Evolutionary conservation across 148 eudicot species (phyloP).

Genomic region (Gaultheria prostrata): DNA sequence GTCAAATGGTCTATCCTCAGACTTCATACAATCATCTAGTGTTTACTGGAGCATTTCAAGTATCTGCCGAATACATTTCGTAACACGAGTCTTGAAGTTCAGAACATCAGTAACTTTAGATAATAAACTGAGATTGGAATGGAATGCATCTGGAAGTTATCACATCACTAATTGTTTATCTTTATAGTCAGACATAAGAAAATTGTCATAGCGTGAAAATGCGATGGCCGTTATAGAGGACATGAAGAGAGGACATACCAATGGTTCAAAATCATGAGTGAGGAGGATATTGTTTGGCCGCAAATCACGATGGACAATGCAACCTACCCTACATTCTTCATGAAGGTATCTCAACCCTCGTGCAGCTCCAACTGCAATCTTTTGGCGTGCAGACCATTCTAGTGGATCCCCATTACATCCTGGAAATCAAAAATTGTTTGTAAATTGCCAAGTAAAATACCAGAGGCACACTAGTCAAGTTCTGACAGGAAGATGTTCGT

Average conservation of each 20-base stretch:
- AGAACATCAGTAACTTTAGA: not conserved
- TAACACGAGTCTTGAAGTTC: not conserved
- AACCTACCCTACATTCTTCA: constrained; percentile 91
- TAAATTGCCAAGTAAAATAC: constrained; percentile 8
- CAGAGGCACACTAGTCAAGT: not conserved
- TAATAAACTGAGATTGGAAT: not conserved
- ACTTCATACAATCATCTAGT: not conserved
- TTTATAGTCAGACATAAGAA: not conserved
- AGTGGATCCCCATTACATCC: constrained; percentile 45
- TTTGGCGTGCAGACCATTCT: constrained; percentile 70
- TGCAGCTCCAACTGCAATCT: constrained; percentile 87
- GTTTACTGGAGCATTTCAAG: not conserved
- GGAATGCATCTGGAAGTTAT: not conserved
- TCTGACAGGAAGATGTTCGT: constrained; percentile 4
- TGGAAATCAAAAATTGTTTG: constrained; percentile 19
- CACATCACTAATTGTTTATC: not conserved
- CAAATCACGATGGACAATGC: constrained; percentile 91
- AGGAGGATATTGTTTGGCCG: constrained; percentile 85
- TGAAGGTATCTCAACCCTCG: constrained; percentile 92
- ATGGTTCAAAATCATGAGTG: constrained; percentile 90
- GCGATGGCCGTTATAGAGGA: not conserved
- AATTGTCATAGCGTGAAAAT: not conserved
- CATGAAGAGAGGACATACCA: constrained; percentile 41
- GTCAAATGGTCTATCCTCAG: not conserved
- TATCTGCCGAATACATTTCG: not conserved